A percentile compares a stretch with the other conserved stretches of the same genome.
Conservation (phyloP, 768 basidiomycete species). For the Tremella fuciformis region DNA sequence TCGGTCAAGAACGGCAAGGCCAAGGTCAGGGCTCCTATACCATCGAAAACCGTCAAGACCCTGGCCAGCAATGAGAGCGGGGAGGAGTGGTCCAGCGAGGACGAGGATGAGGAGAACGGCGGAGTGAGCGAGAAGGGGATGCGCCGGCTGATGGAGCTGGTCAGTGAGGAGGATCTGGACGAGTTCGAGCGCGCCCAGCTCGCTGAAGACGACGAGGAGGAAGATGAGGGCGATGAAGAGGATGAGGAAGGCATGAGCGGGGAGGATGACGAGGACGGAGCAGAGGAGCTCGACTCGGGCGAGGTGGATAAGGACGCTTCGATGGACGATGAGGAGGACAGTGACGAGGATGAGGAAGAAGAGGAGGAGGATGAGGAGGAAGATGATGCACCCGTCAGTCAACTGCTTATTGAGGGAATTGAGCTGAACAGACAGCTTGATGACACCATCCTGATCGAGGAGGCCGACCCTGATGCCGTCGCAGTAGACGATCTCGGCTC, state of each 20-base stretch:
- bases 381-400: constrained; percentile 12
- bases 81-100: constrained; percentile 31
- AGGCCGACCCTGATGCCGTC: constrained; percentile 47
- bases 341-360: constrained; percentile 43
- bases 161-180: constrained; percentile 60
- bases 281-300: constrained; percentile 27
- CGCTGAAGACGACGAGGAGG: constrained; percentile 46
- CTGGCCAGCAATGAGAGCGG: constrained; percentile 35
- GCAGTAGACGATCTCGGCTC: constrained; percentile 65
- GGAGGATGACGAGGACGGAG: constrained; percentile 34
- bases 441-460: constrained; percentile 45
- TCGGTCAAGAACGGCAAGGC: constrained; percentile 12
- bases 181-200: constrained; percentile 65
- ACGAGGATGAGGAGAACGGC: constrained; percentile 49
- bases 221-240: constrained; percentile 46
- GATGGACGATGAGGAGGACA: constrained; percentile 39
- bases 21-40: constrained; percentile 23
- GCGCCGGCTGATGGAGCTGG: constrained; percentile 44
- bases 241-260: constrained; percentile 44
- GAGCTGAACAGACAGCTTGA: constrained; percentile 12
- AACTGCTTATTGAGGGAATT: not conserved
- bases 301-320: constrained; percentile 41
- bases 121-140: constrained; percentile 42
- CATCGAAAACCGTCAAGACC: constrained; percentile 1
- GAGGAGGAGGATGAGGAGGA: constrained; percentile 16